These are phyloP conservation scores for Phallus indusiatus DNA, from an alignment of 768 basidiomycete genomes.

Conservation along the genomic window DNA sequence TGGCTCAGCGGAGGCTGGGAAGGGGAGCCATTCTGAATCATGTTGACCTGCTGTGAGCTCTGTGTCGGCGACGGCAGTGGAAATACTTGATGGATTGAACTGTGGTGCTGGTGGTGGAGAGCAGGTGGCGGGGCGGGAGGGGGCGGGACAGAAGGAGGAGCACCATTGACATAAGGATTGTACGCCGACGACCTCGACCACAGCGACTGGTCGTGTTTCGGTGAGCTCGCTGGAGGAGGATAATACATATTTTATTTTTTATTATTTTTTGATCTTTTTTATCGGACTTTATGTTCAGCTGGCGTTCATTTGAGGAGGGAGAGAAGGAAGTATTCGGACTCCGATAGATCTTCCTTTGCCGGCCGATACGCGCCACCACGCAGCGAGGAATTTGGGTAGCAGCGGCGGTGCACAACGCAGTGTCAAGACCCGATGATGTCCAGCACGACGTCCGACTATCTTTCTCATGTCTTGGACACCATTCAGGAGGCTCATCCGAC, in stretches of 20 bases:
- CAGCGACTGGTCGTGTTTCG: constrained; percentile 68
- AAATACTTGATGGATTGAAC: constrained; percentile 52
- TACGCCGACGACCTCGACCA: constrained; percentile 74
- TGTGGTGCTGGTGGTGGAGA: constrained; percentile 70
- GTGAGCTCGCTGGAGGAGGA: constrained; percentile 51
- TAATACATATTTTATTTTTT: constrained; percentile 51
- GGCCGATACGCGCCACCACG: not conserved
- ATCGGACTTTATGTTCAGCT: not conserved
- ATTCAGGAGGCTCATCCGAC: constrained; percentile 4
- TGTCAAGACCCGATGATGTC: not conserved
- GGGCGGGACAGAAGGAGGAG: constrained; percentile 40
- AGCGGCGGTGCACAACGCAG: not conserved
- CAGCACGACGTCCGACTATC: not conserved
- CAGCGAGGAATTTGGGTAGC: no score
- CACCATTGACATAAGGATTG: constrained; percentile 65
- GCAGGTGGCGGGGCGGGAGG: constrained; percentile 48
- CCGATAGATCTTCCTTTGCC: not conserved
- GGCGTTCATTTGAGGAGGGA: not conserved
- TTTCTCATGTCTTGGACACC: not conserved
- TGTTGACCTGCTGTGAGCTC: constrained; percentile 44
- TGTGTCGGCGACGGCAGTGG: constrained; percentile 73
- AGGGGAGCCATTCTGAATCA: constrained; percentile 47
- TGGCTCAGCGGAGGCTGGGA: constrained; percentile 52
- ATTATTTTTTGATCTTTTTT: not conserved
- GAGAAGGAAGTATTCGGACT: not conserved